Conservation (phyloP, 306 rosid genomes). For the Medicago truncatula region DNA sequence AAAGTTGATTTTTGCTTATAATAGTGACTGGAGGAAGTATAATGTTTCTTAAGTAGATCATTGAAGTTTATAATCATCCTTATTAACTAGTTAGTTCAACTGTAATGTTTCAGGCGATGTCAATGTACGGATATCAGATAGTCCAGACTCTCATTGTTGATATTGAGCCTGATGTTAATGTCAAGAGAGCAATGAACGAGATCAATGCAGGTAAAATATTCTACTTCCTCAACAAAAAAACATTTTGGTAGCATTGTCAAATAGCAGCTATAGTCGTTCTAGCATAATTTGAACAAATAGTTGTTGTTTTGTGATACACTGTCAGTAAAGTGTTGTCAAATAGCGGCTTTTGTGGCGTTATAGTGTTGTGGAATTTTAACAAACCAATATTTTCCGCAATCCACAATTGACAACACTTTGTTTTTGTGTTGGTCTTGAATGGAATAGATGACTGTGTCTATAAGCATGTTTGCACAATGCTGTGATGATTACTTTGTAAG, state of each 20-base stretch:
- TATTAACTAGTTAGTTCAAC: constrained; percentile 19
- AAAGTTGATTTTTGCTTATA: no score
- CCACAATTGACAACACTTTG: neutral
- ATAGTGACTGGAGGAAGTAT: no score
- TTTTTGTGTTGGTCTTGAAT: no score
- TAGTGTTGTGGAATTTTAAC: no score
- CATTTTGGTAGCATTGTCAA: neutral
- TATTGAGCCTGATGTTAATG: constrained; percentile 64
- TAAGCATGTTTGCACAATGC: no score
- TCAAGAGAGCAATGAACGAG: constrained; percentile 79
- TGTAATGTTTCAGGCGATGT: constrained; percentile 61
- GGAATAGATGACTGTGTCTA: no score
- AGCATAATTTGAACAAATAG: neutral
- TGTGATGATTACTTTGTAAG: no score
- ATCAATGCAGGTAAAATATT: constrained; percentile 66
- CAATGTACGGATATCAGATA: constrained; percentile 66
- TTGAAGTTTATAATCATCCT: constrained; percentile 10
- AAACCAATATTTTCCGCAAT: neutral
- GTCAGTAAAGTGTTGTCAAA: neutral
- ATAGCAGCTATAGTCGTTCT: neutral
- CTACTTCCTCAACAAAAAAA: neutral
- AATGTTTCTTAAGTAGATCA: neutral
- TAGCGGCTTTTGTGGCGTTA: neutral
- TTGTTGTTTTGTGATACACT: neutral
- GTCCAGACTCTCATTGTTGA: constrained; percentile 77